Conservation (phyloP, 768 basidiomycete genomes). For the Auricularia sp. region DNA sequence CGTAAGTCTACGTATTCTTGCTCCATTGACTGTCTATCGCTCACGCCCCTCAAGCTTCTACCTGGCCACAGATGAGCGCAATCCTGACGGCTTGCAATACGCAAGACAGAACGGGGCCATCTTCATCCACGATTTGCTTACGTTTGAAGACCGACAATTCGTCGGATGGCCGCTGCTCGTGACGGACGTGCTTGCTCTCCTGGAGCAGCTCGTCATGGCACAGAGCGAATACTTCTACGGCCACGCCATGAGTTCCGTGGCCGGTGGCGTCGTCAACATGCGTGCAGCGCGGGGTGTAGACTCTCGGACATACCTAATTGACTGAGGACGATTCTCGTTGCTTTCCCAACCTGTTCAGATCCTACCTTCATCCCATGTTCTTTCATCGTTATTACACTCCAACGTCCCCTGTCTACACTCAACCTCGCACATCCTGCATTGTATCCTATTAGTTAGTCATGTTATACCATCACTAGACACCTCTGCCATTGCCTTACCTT, state of each 20-base stretch:
- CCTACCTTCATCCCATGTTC: not conserved
- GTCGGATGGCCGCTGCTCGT: constrained; percentile 35
- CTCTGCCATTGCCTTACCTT: too few relatives aligned
- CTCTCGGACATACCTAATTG: constrained; percentile 24
- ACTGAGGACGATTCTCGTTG: constrained; percentile 16
- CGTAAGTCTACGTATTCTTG: not conserved
- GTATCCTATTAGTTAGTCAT: not conserved
- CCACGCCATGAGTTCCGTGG: constrained; percentile 29
- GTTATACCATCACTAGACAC: not conserved
- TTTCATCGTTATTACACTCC: too few relatives aligned
- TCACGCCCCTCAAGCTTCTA: not conserved
- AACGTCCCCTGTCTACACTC: not conserved
- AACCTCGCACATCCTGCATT: not conserved
- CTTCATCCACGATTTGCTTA: constrained; percentile 33
- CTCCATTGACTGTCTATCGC: not conserved
- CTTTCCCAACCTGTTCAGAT: not conserved
- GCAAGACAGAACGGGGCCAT: constrained; percentile 29
- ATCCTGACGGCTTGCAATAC: constrained; percentile 21
- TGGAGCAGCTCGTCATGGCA: constrained; percentile 32
- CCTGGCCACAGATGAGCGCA: constrained; percentile 32
- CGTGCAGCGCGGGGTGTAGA: constrained; percentile 29
- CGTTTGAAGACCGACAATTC: constrained; percentile 28
- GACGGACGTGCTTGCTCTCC: constrained; percentile 32
- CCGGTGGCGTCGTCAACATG: constrained; percentile 30
- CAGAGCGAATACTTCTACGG: constrained; percentile 30